These are phyloP conservation scores for Pseudisothecium myosuroides DNA, from an alignment of 225 moss, liverwort and hornwort species.

Conservation along the genomic window DNA sequence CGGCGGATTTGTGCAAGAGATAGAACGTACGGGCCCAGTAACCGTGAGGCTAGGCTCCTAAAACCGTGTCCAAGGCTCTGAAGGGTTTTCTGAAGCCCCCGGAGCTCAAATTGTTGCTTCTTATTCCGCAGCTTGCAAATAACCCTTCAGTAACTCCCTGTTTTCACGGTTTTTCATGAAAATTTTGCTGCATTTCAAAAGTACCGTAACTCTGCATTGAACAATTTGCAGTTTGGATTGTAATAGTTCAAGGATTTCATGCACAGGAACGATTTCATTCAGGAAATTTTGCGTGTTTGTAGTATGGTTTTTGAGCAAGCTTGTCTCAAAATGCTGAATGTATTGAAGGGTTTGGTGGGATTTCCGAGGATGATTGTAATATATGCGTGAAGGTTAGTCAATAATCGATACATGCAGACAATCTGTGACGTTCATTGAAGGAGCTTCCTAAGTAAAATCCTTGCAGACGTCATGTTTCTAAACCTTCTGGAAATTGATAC, in stretches of 20 bases:
- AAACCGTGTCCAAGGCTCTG: not conserved
- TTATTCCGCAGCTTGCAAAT: not conserved
- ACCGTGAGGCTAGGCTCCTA: not conserved
- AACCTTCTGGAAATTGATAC: not conserved
- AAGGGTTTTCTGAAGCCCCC: not conserved
- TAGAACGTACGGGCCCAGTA: not conserved
- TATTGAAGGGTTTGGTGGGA: constrained; percentile 53
- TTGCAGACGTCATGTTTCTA: not conserved
- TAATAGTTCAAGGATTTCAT: not conserved
- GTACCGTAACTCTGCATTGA: not conserved
- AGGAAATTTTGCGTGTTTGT: not conserved
- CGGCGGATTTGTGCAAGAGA: not conserved
- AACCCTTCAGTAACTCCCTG: not conserved
- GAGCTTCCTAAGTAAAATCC: not conserved
- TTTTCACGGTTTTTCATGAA: not conserved
- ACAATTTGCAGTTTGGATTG: not conserved
- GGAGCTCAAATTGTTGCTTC: not conserved
- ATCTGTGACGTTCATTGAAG: not conserved
- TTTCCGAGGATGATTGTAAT: constrained; percentile 64
- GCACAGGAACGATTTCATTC: not conserved
- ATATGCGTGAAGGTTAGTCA: constrained; percentile 56
- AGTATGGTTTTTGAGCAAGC: not conserved
- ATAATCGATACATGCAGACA: not conserved
- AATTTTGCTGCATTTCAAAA: not conserved
- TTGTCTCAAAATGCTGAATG: constrained; percentile 1